phyloP scores from a whole-genome alignment of 2,329 filamentous ascomycete species.

The Meredithiella fracta region DNA sequence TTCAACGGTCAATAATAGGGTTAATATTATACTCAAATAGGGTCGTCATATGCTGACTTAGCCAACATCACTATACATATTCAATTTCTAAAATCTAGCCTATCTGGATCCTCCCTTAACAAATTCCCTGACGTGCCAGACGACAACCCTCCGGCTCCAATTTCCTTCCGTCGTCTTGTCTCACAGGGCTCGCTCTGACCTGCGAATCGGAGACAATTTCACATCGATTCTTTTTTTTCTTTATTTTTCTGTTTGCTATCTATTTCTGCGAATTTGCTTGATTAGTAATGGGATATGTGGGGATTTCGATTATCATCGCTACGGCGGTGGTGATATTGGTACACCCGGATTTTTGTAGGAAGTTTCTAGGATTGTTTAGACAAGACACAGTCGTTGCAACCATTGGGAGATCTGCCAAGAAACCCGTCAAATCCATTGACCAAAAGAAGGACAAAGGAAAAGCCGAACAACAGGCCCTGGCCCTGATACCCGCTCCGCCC shows the following conservation, averaged over 20 bases:
- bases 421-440: background rate
- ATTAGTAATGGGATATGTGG: constrained; percentile 36
- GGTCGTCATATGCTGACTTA: too few relatives aligned
- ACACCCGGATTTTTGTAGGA: constrained; percentile 31
- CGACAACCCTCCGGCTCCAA: background rate
- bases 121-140: background rate
- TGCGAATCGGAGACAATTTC: too few relatives aligned
- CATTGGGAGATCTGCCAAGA: background rate
- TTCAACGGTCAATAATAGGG: too few relatives aligned
- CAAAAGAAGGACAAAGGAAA: background rate
- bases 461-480: too few relatives aligned
- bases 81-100: background rate
- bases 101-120: background rate
- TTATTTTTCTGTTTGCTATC: background rate
- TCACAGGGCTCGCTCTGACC: background rate
- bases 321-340: constrained; percentile 42
- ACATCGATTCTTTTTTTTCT: too few relatives aligned
- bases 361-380: constrained; percentile 21
- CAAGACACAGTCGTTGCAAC: background rate
- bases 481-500: background rate
- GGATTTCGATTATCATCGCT: constrained; percentile 44
- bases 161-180: background rate
- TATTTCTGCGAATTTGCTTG: background rate
- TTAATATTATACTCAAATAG: too few relatives aligned
- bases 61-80: too few relatives aligned